Base-by-base conservation (phyloP, 2,329 filamentous ascomycete genomes). In the Fusarium ramigenum region DNA sequence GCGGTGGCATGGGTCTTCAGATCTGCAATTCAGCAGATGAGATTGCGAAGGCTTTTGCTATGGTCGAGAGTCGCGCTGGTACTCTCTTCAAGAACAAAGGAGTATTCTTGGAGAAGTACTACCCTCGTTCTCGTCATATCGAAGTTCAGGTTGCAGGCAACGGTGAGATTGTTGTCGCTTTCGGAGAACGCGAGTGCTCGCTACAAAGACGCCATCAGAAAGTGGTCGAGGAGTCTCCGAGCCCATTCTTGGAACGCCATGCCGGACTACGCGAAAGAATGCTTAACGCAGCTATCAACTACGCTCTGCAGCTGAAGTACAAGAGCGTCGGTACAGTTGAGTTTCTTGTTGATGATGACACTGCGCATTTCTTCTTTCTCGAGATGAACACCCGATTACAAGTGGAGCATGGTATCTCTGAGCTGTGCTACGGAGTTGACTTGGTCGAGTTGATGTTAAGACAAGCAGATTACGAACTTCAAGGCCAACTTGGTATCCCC, bases 391-490 rank as follows among this genome's bases (percentile, higher is more conserved):
- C 93, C 0, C 85, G 93, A 14, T 80, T 95, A 7, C 93, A 95
- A 74, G 93, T 95, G 30, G 93, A 95, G 78, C 93, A 95, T 73
- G 92, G 92, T 0, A 91, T 94, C 12, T 94, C 93, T 0, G 93
- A 95, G 79, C 90, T 93, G 87, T 90, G 93, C 19, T 93, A 91
- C 16, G 90, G 89, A 1, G 87, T 93, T 59, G 93, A 94, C 76
- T 84, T 95, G 18, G 93, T 95, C 2, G 86, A 90, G 21, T 60
- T 83, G 30, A 84, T 84, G 83, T 72, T 84, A 23, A 69, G 59
- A 19, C 81, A 83, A 36, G 81, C 81, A 1, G 78, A 81, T n/a
- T 64, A 65, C 23, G 69, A 75, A 44, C 69, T 64, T 12, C 69
- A 58, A 15, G 69, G 66, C 1, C 53, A 63, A 21, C 56, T 57